Base-by-base conservation (phyloP, 2,329 filamentous ascomycete species). In the Microdochium paspali region DNA sequence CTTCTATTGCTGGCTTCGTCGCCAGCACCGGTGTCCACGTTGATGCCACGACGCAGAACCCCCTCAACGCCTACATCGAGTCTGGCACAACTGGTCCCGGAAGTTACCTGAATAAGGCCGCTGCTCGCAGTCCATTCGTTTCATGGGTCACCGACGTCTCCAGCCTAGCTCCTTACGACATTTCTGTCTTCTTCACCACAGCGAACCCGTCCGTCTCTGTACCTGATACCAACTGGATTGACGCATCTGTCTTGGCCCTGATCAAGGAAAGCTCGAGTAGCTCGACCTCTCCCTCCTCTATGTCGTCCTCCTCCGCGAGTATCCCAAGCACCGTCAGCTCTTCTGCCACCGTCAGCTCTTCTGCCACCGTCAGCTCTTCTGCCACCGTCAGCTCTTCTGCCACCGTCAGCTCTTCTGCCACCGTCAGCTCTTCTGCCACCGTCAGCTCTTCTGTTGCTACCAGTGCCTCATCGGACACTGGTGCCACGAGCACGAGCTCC, bases 21-120 rank as follows among this genome's bases (percentile, higher is more conserved):
- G 61, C 67, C 23, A 50, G 61, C 1, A 55, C 57, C 0, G 69
- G 66, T 46, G 60, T 56, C 2, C 55, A 63, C 15, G 50, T 58
- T 4, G 61, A 64, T 39, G 10, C 54, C 3, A 56, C 54, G 32
- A 62, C 69, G 1, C 61, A 68, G 44, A 51, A 57, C 3, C 31
- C 57, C 1, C 49, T 56, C 20, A 57, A 66, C 20, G 56, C 61
- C n/a, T 72, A 69, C 50, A 57, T 63, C 2, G 71, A 74, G 54
- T 74, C 66, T 47, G 53, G 52, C 21, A 70, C 61, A 1, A 66
- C 60, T 1, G 71, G 70, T 0, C 51, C 59, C 1, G 70, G 71
- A 1, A 63, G 65, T 21, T 72, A 70, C 46, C 35, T 57, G 2
- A 60, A 57, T 44, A 70, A 71, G 45, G 51, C 53, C 2, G 58